A percentile compares a stretch with the other conserved stretches of the same genome.
These are phyloP conservation scores for Cutaneotrichosporon spelunceum DNA, from an alignment of 1,284 basidiomycete genomes.

Conservation along the genomic window DNA sequence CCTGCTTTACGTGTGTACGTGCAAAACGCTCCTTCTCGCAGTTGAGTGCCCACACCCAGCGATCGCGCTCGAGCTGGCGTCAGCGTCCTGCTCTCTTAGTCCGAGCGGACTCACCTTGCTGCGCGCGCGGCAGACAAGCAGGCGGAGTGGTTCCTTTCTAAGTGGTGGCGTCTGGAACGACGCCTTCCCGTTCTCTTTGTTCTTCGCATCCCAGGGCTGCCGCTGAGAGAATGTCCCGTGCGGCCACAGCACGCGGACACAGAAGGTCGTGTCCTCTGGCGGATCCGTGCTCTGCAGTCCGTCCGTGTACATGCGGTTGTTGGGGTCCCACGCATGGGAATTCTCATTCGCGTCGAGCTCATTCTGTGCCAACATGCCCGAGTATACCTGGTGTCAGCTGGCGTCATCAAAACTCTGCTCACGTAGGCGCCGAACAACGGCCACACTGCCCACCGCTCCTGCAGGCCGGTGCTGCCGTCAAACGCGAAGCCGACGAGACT, in stretches of 20 bases:
- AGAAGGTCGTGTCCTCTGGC: conserved; percentile 47
- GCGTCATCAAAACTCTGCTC: conserved; percentile 7
- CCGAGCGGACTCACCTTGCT: conserved; percentile 41
- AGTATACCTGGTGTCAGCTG: conserved; percentile 35
- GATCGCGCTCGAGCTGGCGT: conserved; percentile 48
- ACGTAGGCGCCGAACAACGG: conserved; percentile 50
- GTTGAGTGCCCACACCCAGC: conserved; percentile 51
- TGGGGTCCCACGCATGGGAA: conserved; percentile 27
- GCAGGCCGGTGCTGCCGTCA: conserved; percentile 30
- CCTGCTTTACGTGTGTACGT: conserved; percentile 32
- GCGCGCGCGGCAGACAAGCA: conserved; percentile 45
- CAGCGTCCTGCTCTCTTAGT: not conserved
- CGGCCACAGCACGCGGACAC: conserved; percentile 34
- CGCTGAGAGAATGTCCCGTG: conserved; percentile 18
- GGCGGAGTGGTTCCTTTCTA: conserved; percentile 28
- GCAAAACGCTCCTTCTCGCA: conserved; percentile 49
- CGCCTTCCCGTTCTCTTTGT: conserved; percentile 5
- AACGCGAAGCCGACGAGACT: conserved; percentile 42
- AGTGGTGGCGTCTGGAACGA: conserved; percentile 31
- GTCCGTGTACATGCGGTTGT: conserved; percentile 46
- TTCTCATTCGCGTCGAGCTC: conserved; percentile 34
- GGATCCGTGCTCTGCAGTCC: conserved; percentile 47
- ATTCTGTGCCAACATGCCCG: conserved; percentile 44
- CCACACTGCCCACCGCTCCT: conserved; percentile 33
- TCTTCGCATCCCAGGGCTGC: conserved; percentile 38